Evolutionary conservation across 495 filamentous ascomycete species (phyloP), one percentile per base, ranked within the genome.

Genomic region (Trichocladium antarcticum): DNA sequence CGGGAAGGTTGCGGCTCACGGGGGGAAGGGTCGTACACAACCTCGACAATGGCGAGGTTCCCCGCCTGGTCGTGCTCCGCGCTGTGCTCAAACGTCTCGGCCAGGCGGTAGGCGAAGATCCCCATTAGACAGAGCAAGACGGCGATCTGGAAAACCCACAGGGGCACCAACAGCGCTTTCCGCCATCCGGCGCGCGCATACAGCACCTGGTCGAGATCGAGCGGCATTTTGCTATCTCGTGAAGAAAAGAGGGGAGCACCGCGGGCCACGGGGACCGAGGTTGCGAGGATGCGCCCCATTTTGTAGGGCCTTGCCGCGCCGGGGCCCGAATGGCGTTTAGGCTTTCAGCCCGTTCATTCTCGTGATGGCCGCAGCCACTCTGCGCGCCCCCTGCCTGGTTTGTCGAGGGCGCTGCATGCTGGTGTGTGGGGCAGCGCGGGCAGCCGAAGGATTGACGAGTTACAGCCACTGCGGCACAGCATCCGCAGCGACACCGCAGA

Each of bases 81-180:
- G 55, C 65, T 73, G 15, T 63, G 60, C 20, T 59, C 56, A 11
- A 65, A 53, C 6, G 72, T 73, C 37, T 63, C 59, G 24, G 65
- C 69, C 1, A 74, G 62, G 11, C 72, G 66, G 50, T 68, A 73
- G 11, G 70, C 64, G 52, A 74, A 74, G 9, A 74, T 48, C n/a
- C 68, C 70, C 61, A 72, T 66, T 6, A 71, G 53, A 22, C 62
- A 58, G 17, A 73, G 42, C 41, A 72, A 42, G 6, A 73, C 49
- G 0, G 46, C 42, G 15, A 74, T 53, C 37, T 73, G 69, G 21
- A 64, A 45, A 3, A 51, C 45, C 72, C 72, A 74, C 6, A 57
- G 62, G 22, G 69, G 68, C 1, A 69, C 19, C 15, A 74, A 51
- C 5, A 73, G 24, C 20, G 44, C 46, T 54, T 66, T 62, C 31